Evolutionary conservation across 495 filamentous ascomycete genomes (phyloP), one percentile per base, ranked within the genome.

Genomic region (Penicillium alfredii): DNA sequence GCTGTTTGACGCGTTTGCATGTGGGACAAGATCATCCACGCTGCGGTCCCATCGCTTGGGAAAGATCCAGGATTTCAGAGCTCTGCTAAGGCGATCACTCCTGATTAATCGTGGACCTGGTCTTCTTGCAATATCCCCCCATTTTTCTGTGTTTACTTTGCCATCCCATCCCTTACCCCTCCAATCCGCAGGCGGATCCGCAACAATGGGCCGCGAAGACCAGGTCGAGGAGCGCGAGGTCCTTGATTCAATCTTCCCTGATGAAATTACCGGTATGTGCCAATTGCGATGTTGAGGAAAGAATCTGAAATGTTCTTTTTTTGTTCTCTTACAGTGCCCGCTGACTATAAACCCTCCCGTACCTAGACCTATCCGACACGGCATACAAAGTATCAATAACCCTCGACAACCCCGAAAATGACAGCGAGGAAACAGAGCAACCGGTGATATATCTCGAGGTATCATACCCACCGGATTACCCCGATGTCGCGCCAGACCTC

Each of bases 161-260:
- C 30, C 19, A 14, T 17, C 11, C 13, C 18, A 15, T 11, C 22
- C 24, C 8, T 8, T 53, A 63, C 58, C 61, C 56, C 60, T 62
- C 64, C 47, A 56, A 47, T 46, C 51, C 53, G 53, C 53, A 31
- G 44, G 49, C 49, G 51, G 51, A 56, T 53, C 49, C 47, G 25
- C 45, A 61, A 78, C 46, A 7, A 97, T 96, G 92, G 89, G 90
- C 16, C 77, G 74, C 52, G 92, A 98, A 66, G 92, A 98, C 38
- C 92, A 98, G 61, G 66, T 77, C 34, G 89, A 98, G 68, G 92
- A 98, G 71, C 82, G 90, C 47, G 92, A 96, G 59, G 89, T 98
- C 36, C 85, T 98, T 45, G 87, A 90, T 53, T 94, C 88, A 36
- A 99, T 99, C 49, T 99, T 95, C 53, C 89, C 93, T 8, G 93